Evolutionary conservation across 768 basidiomycete genomes (phyloP).

Genomic region (Coprinopsis cinerea): DNA sequence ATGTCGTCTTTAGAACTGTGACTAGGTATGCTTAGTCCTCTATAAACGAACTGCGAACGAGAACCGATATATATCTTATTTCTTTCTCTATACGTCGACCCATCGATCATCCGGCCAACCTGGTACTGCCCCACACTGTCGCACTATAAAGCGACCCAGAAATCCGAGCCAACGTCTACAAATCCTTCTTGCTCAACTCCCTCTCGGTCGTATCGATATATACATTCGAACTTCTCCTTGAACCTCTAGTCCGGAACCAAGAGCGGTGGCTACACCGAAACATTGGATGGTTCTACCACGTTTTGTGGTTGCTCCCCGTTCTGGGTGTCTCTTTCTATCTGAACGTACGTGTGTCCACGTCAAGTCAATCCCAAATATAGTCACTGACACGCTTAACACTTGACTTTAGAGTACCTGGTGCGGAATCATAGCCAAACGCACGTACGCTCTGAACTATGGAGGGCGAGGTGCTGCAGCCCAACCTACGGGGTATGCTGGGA

Average conservation of each 20-base stretch:
- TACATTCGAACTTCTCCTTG: constrained; percentile 66
- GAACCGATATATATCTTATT: no score
- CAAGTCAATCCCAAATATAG: background rate
- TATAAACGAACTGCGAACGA: no score
- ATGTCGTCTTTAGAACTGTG: constrained; percentile 51
- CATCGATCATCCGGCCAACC: background rate
- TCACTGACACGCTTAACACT: background rate
- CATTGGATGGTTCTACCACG: constrained; percentile 70
- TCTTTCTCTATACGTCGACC: background rate
- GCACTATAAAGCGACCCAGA: constrained; percentile 54
- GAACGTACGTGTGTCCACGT: constrained; percentile 58
- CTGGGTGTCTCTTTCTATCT: constrained; percentile 73
- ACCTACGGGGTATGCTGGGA: constrained; percentile 58
- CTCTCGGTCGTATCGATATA: constrained; percentile 70
- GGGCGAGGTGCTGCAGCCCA: constrained; percentile 45
- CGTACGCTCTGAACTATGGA: constrained; percentile 69
- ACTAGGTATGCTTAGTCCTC: constrained; percentile 41
- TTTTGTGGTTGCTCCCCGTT: constrained; percentile 76
- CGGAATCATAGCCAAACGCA: constrained; percentile 65
- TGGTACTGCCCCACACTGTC: background rate
- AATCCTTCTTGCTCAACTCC: constrained; percentile 67
- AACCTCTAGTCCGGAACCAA: constrained; percentile 57
- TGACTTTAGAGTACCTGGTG: constrained; percentile 68
- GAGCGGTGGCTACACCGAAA: constrained; percentile 67
- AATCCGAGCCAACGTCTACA: constrained; percentile 67